These are phyloP conservation scores for Psilocybe sp. DNA, from an alignment of 768 basidiomycete species.

Conservation along the genomic window DNA sequence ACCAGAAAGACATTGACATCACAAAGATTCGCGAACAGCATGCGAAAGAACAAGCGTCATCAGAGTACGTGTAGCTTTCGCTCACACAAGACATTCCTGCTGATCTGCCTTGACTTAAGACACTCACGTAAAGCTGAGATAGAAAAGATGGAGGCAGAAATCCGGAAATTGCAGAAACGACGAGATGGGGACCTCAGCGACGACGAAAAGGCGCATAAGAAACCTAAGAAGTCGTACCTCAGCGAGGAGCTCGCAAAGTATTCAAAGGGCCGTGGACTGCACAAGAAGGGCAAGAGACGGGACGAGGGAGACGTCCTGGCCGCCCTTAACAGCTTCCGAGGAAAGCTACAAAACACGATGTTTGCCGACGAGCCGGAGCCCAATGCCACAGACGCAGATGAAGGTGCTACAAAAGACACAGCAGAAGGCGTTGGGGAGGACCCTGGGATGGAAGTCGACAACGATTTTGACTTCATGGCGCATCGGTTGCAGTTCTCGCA, in stretches of 20 bases:
- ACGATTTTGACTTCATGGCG: constrained; percentile 70
- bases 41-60: constrained; percentile 63
- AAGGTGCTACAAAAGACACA: constrained; percentile 15
- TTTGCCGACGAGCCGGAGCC: constrained; percentile 22
- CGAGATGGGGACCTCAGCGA: constrained; percentile 58
- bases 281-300: constrained; percentile 56
- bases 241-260: constrained; percentile 85
- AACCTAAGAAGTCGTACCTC: constrained; percentile 66
- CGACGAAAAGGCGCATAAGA: constrained; percentile 56
- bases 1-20: constrained; percentile 46
- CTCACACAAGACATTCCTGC: background rate
- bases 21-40: constrained; percentile 75
- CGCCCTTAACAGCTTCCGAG: constrained; percentile 67
- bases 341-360: constrained; percentile 54
- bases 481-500: constrained; percentile 78
- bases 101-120: constrained; percentile 29
- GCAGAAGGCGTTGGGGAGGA: constrained; percentile 20
- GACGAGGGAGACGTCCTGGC: constrained; percentile 75
- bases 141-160: constrained; percentile 84
- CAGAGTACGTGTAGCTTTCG: constrained; percentile 41
- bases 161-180: constrained; percentile 70
- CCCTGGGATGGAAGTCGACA: constrained; percentile 69
- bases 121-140: constrained; percentile 72
- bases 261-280: constrained; percentile 56
- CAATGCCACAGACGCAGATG: constrained; percentile 11